Percentiles rank a stretch among this genome's conserved stretches.
These are phyloP conservation scores for Diplocarpon rosae DNA, from an alignment of 2,329 filamentous ascomycete genomes.

Conservation along the genomic window DNA sequence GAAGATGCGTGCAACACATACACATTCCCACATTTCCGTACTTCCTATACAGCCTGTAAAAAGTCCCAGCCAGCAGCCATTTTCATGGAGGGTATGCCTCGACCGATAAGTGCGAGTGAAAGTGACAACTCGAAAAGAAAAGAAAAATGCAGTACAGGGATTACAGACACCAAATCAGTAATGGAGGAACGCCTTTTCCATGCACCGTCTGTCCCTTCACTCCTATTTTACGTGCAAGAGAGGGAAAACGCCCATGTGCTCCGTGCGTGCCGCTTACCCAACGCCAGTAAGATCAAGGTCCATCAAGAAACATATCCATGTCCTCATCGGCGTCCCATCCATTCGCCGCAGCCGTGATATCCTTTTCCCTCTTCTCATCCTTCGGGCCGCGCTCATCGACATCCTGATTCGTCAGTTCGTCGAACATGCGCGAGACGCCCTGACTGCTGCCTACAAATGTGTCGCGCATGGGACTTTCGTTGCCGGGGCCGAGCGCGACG, in stretches of 20 bases:
- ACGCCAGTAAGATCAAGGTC: background rate
- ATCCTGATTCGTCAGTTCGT: slow-evolving; percentile 25
- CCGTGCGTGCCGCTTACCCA: background rate
- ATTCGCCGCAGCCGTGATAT: background rate
- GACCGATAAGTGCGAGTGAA: no score
- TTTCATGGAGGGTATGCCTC: no score
- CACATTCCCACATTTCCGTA: no score
- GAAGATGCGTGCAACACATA: no score
- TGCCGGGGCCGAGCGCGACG: slow-evolving; percentile 14
- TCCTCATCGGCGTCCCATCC: slow-evolving; percentile 9
- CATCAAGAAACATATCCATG: slow-evolving; percentile 9
- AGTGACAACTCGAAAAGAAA: no score
- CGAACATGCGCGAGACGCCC: slow-evolving; percentile 23
- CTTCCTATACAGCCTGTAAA: no score
- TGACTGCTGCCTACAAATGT: slow-evolving; percentile 18
- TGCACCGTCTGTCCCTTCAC: no score
- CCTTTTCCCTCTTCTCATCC: slow-evolving; percentile 11
- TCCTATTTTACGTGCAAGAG: background rate
- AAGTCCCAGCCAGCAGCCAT: no score
- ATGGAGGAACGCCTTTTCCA: no score
- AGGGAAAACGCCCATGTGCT: background rate
- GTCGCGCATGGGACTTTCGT: slow-evolving; percentile 22
- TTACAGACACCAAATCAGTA: no score
- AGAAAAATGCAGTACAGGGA: no score
- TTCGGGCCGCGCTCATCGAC: slow-evolving; percentile 15